Percentiles rank a stretch among this genome's conserved stretches.
These are phyloP conservation scores for Mycosarcoma maydis DNA, from an alignment of 1,284 basidiomycete genomes.

Conservation along the genomic window DNA sequence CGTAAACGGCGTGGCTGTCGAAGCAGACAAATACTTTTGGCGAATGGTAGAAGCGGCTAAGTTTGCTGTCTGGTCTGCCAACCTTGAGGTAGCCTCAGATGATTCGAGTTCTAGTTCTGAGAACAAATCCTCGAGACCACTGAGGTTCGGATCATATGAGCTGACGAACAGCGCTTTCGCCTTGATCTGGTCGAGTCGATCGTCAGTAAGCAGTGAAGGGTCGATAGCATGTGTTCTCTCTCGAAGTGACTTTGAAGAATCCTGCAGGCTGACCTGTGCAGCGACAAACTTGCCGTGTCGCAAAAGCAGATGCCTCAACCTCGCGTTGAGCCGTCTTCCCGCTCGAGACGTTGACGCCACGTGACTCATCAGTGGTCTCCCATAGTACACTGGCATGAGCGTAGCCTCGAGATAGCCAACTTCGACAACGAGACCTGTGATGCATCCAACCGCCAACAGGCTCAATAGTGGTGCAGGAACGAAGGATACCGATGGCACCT, in stretches of 20 bases:
- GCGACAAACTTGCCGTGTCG: slow-evolving; percentile 39
- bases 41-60: slow-evolving; percentile 3
- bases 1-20: slow-evolving; percentile 33
- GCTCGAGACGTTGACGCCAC: slow-evolving; percentile 42
- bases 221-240: slow-evolving; percentile 23
- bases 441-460: slow-evolving; percentile 82
- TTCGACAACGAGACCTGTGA: slow-evolving; percentile 91
- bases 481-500: slow-evolving; percentile 91
- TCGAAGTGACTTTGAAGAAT: slow-evolving; percentile 13
- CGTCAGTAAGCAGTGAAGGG: slow-evolving; percentile 31
- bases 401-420: slow-evolving; percentile 89
- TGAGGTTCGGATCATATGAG: slow-evolving; percentile 11
- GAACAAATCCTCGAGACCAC: slow-evolving; percentile 20
- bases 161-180: slow-evolving; percentile 56
- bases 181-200: slow-evolving; percentile 55
- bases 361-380: slow-evolving; percentile 39
- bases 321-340: slow-evolving; percentile 26
- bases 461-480: slow-evolving; percentile 78
- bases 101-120: slow-evolving; percentile 13
- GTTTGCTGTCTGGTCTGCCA: not conserved
- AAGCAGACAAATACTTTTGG: slow-evolving; percentile 12
- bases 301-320: slow-evolving; percentile 40
- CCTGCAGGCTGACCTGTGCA: slow-evolving; percentile 33
- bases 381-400: slow-evolving; percentile 75
- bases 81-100: not conserved